These are phyloP conservation scores for Tulasnella calospora DNA, from an alignment of 768 basidiomycete genomes.

Conservation along the genomic window DNA sequence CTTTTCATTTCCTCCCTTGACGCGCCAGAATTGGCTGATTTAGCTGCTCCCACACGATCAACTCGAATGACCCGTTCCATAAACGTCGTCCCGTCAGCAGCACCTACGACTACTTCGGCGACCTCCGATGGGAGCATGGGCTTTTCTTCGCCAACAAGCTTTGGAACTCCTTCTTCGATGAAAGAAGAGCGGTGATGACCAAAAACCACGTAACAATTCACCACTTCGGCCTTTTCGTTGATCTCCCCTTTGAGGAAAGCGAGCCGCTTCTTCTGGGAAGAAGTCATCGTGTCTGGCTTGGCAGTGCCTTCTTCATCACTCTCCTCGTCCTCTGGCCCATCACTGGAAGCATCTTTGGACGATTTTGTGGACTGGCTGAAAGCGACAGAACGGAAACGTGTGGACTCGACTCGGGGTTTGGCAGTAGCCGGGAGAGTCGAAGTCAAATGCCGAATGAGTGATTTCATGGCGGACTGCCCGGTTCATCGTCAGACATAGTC, in stretches of 20 bases:
- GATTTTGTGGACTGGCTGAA: slow-evolving; percentile 77
- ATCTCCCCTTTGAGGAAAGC: slow-evolving; percentile 92
- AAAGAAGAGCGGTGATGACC: slow-evolving; percentile 46
- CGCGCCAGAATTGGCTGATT: slow-evolving; percentile 36
- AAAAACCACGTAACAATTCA: slow-evolving; percentile 90
- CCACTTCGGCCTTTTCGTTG: slow-evolving; percentile 66
- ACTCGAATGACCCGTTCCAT: slow-evolving; percentile 75
- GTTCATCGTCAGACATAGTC: neutral
- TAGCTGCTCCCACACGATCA: slow-evolving; percentile 32
- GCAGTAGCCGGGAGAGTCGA: slow-evolving; percentile 60
- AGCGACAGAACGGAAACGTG: slow-evolving; percentile 88
- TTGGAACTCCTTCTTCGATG: neutral
- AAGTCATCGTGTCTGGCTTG: slow-evolving; percentile 46
- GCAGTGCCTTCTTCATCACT: slow-evolving; percentile 45
- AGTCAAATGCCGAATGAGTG: slow-evolving; percentile 60
- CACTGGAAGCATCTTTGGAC: slow-evolving; percentile 38
- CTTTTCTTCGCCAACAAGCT: slow-evolving; percentile 27
- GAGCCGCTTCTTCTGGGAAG: slow-evolving; percentile 85
- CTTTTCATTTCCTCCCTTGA: slow-evolving; percentile 59
- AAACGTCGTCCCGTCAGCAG: slow-evolving; percentile 66
- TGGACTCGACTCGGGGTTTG: slow-evolving; percentile 79
- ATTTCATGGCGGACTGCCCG: slow-evolving; percentile 63
- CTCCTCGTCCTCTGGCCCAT: slow-evolving; percentile 41
- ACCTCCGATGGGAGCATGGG: slow-evolving; percentile 51
- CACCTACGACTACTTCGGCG: slow-evolving; percentile 52